Conservation (phyloP, 441 rosid genomes). For the Euphorbia celastroides region DNA sequence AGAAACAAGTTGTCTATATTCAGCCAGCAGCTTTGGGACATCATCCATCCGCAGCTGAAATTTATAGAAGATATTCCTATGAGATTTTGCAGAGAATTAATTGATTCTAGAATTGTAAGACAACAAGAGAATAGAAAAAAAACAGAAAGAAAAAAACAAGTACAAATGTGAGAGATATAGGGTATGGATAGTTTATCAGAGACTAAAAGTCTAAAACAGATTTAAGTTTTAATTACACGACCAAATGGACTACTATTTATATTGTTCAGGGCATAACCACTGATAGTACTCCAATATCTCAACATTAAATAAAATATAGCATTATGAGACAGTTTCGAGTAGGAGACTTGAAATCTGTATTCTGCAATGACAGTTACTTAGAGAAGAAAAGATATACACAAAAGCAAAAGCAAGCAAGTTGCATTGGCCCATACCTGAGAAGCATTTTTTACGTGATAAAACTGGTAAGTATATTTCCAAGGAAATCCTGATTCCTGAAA, state of each 20-base stretch:
- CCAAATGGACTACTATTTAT: neutral
- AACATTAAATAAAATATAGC: neutral
- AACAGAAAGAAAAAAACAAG: no score
- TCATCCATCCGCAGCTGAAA: constrained; percentile 77
- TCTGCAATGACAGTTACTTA: neutral
- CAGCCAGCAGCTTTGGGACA: constrained; percentile 69
- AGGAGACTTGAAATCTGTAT: neutral
- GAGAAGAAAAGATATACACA: no score
- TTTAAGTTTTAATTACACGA: neutral
- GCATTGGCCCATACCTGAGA: constrained; percentile 82
- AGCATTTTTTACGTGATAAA: constrained; percentile 68
- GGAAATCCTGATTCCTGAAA: constrained; percentile 32
- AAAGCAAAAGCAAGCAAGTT: neutral
- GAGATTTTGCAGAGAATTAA: neutral
- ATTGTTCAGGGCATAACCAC: neutral
- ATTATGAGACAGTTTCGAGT: neutral
- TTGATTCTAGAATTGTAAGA: neutral
- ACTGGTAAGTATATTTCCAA: constrained; percentile 43
- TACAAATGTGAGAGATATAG: neutral
- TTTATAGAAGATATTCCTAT: constrained; percentile 10
- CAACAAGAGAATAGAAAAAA: neutral
- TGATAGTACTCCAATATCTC: neutral
- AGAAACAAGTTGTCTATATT: constrained; percentile 50
- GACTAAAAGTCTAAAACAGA: neutral
- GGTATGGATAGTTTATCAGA: neutral